These are phyloP conservation scores for Suhomyces coccinellae DNA, from an alignment of 1,139 yeast species.

Conservation along the genomic window DNA sequence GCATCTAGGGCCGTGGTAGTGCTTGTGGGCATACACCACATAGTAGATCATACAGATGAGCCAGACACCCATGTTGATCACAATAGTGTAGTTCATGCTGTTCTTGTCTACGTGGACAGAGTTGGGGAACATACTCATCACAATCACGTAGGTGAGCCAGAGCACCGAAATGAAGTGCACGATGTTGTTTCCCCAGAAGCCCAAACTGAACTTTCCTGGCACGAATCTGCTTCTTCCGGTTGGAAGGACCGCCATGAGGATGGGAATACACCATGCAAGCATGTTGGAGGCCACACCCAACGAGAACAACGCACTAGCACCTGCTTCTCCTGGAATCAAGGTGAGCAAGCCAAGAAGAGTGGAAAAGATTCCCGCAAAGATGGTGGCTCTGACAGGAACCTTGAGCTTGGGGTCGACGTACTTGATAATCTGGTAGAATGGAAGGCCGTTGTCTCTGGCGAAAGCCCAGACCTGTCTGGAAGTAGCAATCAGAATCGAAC, in stretches of 20 bases:
- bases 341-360: constrained; percentile 34
- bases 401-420: constrained; percentile 25
- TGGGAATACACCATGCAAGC: constrained; percentile 45
- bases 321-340: constrained; percentile 32
- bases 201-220: constrained; percentile 38
- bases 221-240: constrained; percentile 34
- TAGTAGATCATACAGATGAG: constrained; percentile 28
- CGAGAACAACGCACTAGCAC: constrained; percentile 49
- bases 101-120: constrained; percentile 26
- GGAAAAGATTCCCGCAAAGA: constrained; percentile 30
- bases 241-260: constrained; percentile 42
- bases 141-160: constrained; percentile 34
- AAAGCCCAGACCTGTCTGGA: constrained; percentile 56
- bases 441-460: constrained; percentile 47
- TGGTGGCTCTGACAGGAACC: constrained; percentile 37
- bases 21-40: constrained; percentile 22
- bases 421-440: constrained; percentile 34
- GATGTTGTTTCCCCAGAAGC: constrained; percentile 24
- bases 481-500: constrained; percentile 51
- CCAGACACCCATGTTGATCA: constrained; percentile 40
- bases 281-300: constrained; percentile 49
- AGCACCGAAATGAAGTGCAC: constrained; percentile 25
- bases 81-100: constrained; percentile 40
- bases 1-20: constrained; percentile 39
- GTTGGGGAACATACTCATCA: constrained; percentile 44